Evolutionary conservation across 140 eudicot genomes (phyloP), one percentile per base, ranked within the genome.

Genomic region (Anethum foeniculum): DNA sequence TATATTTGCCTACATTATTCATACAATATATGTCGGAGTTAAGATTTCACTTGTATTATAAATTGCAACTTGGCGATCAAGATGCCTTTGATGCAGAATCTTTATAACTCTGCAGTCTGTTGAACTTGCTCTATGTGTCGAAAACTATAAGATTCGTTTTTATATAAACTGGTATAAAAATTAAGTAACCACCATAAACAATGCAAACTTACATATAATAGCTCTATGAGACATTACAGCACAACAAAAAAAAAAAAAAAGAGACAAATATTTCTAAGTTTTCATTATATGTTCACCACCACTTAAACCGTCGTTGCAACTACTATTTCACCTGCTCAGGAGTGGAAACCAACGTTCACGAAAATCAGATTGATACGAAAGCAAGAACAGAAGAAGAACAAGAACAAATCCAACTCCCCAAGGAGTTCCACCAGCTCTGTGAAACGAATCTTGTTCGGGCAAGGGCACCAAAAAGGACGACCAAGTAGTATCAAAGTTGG

Each of bases 331-430:
- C 82, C 86, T 78, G 69, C 89, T 80, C 21, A 93, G 90, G 56
- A 93, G 89, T 12, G 98, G 98, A 23, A 93, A 93, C 98, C 95
- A 89, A 8, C 93, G 88, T 76, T 93, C 98, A 32, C 96, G 88
- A 39, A 93, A 87, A 78, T 88, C 93, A 19, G 98, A 85, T 78
- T 93, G 98, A 69, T 91, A 91, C 11, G 98, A 93, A n/a, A 93
- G 86, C 93, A 93, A 86, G 83, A 89, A 86, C 84, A 93, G 81
- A 6, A 93, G 89, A 28, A 93, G 91, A 79, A 88, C 90, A 38
- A 93, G 98, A 77, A 91, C 82, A 44, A 91, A 69, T 5, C 89
- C 98, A 8, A 93, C 93, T 1, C 98, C 97, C 98, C 98, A 93
- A 5, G 98, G 98, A 32, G 89, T 80, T 3, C 90, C 92, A 7